Evolutionary conservation across 2,329 filamentous ascomycete species (phyloP).

Genomic region (Botrytis fabae): DNA sequence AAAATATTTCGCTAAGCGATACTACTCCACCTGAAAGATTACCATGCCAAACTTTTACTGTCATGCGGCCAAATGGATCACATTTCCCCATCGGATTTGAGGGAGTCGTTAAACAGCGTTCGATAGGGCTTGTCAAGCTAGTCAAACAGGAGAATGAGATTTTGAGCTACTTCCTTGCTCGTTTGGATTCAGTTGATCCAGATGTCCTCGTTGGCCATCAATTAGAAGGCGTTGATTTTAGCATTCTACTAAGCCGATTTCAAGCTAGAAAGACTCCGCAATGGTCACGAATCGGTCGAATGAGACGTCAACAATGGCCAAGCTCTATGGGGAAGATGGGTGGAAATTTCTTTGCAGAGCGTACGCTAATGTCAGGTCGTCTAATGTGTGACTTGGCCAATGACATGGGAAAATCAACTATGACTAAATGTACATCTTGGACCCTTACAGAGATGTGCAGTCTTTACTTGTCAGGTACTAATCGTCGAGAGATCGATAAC

Average conservation of each 20-base stretch:
- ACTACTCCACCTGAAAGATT: slow-evolving; percentile 87
- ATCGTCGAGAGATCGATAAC: slow-evolving; percentile 81
- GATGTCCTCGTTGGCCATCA: slow-evolving; percentile 94
- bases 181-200: slow-evolving; percentile 84
- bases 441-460: slow-evolving; percentile 97
- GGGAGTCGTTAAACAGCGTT: slow-evolving; percentile 65
- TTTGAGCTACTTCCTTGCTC: slow-evolving; percentile 83
- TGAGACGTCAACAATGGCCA: slow-evolving; percentile 85
- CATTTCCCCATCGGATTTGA: slow-evolving; percentile 88
- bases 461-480: slow-evolving; percentile 69
- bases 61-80: slow-evolving; percentile 77
- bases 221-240: slow-evolving; percentile 96
- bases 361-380: slow-evolving; percentile 84
- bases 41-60: slow-evolving; percentile 85
- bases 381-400: slow-evolving; percentile 93
- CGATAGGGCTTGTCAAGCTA: slow-evolving; percentile 74
- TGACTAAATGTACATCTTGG: slow-evolving; percentile 98
- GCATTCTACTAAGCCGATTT: slow-evolving; percentile 81
- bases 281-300: slow-evolving; percentile 89
- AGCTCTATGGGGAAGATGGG: slow-evolving; percentile 80
- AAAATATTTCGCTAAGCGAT: slow-evolving; percentile 82
- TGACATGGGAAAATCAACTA: slow-evolving; percentile 93
- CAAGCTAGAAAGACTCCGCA: slow-evolving; percentile 88
- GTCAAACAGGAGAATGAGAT: slow-evolving; percentile 84
- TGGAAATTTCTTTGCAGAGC: slow-evolving; percentile 89